Evolutionary conservation across 2,329 filamentous ascomycete species (phyloP).

Genomic region (Cadophora gregata): DNA sequence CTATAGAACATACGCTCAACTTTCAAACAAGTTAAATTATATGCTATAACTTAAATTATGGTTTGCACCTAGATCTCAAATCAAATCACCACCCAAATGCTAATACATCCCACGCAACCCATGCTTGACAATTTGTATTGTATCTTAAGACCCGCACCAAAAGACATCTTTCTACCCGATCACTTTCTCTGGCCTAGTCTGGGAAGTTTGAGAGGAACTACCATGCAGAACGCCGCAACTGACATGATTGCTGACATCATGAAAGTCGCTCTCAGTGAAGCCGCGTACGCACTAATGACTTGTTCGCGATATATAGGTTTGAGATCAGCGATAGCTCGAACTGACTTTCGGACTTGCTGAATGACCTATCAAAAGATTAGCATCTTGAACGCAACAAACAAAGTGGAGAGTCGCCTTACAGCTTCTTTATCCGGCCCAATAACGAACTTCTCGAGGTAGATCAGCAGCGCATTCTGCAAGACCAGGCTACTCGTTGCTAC

Average conservation of each 20-base stretch:
- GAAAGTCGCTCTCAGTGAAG: slow-evolving; percentile 54
- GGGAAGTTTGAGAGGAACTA: slow-evolving; percentile 60
- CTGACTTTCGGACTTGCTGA: slow-evolving; percentile 56
- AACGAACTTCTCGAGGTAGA: slow-evolving; percentile 64
- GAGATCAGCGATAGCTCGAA: slow-evolving; percentile 57
- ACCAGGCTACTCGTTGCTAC: slow-evolving; percentile 74
- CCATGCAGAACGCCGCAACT: slow-evolving; percentile 53
- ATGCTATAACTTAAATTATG: not conserved
- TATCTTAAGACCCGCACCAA: not conserved
- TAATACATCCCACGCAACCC: not conserved
- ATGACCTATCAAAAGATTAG: slow-evolving; percentile 50
- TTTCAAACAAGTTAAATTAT: not conserved
- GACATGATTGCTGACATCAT: slow-evolving; percentile 53
- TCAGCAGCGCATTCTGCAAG: slow-evolving; percentile 71
- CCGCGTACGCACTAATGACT: slow-evolving; percentile 61
- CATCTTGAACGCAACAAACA: not conserved
- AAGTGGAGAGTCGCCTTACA: slow-evolving; percentile 26
- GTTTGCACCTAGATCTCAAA: not conserved
- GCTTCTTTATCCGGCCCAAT: slow-evolving; percentile 61
- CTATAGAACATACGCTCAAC: not conserved
- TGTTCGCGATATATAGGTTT: slow-evolving; percentile 55
- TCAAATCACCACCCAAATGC: slow-evolving; percentile 2
- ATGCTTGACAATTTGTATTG: slow-evolving; percentile 9
- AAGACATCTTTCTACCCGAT: not conserved
- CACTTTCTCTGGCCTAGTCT: slow-evolving; percentile 54